phyloP scores from a whole-genome alignment of 225 moss, liverwort and hornwort species.

The Ulota crispa region DNA sequence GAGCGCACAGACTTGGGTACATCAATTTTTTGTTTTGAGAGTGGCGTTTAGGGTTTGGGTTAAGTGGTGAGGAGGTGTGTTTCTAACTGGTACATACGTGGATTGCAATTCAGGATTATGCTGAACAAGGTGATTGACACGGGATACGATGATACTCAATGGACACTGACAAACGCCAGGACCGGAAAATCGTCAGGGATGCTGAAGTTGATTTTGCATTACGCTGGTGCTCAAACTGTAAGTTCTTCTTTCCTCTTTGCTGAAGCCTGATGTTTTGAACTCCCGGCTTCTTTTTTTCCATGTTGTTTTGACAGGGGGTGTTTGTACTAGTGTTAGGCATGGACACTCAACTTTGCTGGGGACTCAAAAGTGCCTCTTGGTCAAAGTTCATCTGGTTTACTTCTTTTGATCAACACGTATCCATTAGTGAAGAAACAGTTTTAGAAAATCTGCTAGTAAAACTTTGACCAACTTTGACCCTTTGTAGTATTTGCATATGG shows the following conservation, averaged over 20 bases:
- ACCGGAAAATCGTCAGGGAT: conserved; percentile 66
- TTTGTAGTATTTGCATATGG: neutral
- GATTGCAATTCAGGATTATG: conserved; percentile 53
- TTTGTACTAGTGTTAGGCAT: neutral
- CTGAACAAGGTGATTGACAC: conserved; percentile 61
- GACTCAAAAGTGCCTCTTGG: neutral
- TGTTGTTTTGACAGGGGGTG: neutral
- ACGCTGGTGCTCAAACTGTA: conserved; percentile 38
- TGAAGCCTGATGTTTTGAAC: neutral
- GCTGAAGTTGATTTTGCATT: conserved; percentile 75
- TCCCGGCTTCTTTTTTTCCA: neutral
- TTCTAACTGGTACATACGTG: neutral
- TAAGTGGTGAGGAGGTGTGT: neutral
- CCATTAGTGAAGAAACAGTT: neutral
- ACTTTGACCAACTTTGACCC: neutral
- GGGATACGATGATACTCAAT: conserved; percentile 77
- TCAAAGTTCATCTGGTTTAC: neutral
- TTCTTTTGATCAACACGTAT: neutral
- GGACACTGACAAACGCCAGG: conserved; percentile 48
- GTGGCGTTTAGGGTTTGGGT: neutral
- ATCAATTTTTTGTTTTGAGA: neutral
- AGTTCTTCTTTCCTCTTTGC: conserved; percentile 13
- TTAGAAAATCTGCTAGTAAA: neutral
- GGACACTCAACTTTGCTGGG: neutral
- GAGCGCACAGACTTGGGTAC: neutral